phyloP scores from a whole-genome alignment of 2,329 filamentous ascomycete genomes.

The Alternaria solani region DNA sequence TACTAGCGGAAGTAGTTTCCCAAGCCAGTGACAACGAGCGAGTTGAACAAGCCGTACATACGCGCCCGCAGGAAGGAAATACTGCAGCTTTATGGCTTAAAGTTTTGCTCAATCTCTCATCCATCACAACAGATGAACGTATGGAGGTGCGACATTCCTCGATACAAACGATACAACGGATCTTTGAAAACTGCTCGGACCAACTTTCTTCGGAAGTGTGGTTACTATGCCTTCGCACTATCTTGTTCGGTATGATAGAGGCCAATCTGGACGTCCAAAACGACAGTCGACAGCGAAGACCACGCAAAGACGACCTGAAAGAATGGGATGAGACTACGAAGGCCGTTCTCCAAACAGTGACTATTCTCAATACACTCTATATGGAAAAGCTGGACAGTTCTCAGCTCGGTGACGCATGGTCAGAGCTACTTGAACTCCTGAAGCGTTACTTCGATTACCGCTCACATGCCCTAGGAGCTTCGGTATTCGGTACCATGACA shows the following conservation, averaged over 20 bases:
- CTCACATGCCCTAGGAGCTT: slow-evolving; percentile 53
- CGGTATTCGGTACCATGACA: slow-evolving; percentile 53
- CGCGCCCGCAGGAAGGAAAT: slow-evolving; percentile 67
- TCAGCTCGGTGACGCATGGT: slow-evolving; percentile 78
- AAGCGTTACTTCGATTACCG: slow-evolving; percentile 57
- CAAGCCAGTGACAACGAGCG: slow-evolving; percentile 55
- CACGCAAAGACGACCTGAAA: slow-evolving; percentile 30
- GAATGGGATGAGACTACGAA: slow-evolving; percentile 54
- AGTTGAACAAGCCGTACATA: slow-evolving; percentile 66
- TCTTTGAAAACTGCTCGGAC: slow-evolving; percentile 90
- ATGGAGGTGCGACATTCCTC: slow-evolving; percentile 84
- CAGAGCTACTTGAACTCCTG: slow-evolving; percentile 74
- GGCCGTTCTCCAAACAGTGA: slow-evolving; percentile 48
- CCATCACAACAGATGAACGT: slow-evolving; percentile 74
- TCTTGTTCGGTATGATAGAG: slow-evolving; percentile 79
- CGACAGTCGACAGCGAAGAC: slow-evolving; percentile 21
- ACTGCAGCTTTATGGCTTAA: slow-evolving; percentile 81
- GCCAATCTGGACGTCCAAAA: slow-evolving; percentile 60
- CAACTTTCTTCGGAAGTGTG: slow-evolving; percentile 79
- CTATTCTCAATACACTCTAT: slow-evolving; percentile 74
- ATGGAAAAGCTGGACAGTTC: slow-evolving; percentile 74
- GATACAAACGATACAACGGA: slow-evolving; percentile 87
- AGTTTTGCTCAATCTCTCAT: slow-evolving; percentile 73
- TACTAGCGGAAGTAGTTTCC: slow-evolving; percentile 38
- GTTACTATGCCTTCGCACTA: slow-evolving; percentile 81